phyloP scores from a whole-genome alignment of 176 grass and related monocot species.

The Cymbopogon citratus region DNA sequence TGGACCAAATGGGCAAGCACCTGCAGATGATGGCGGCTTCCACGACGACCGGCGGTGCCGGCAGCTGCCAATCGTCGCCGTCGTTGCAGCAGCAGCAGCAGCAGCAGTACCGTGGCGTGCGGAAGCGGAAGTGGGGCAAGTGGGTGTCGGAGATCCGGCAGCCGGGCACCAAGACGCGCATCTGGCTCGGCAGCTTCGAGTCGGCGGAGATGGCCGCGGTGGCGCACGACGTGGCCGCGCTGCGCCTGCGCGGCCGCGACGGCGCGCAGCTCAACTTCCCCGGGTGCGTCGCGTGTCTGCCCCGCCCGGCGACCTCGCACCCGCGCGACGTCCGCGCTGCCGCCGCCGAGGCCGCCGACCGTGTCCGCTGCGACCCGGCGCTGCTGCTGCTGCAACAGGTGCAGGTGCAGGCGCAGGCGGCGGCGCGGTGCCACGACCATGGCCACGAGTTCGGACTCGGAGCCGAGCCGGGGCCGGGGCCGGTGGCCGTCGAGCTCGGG shows the following conservation, averaged over 20 bases:
- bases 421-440: background rate
- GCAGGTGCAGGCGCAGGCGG: background rate
- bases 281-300: constrained; percentile 44
- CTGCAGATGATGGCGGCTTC: background rate
- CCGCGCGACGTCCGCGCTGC: constrained; percentile 56
- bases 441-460: no score
- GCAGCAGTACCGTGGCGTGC: constrained; percentile 50
- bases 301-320: constrained; percentile 40
- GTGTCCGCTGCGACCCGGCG: constrained; percentile 39
- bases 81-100: background rate
- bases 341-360: constrained; percentile 48
- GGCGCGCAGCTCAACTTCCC: constrained; percentile 78
- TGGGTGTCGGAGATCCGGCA: constrained; percentile 90
- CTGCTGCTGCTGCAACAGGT: constrained; percentile 9
- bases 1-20: constrained; percentile 20
- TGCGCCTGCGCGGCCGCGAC: constrained; percentile 53
- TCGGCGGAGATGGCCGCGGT: constrained; percentile 79
- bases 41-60: background rate
- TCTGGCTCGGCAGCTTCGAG: constrained; percentile 87
- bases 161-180: constrained; percentile 74
- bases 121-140: constrained; percentile 77
- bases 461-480: background rate
- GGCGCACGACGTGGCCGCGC: constrained; percentile 78
- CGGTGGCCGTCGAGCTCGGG: background rate
- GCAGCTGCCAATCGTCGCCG: no score